Evolutionary conservation across 2,329 filamentous ascomycete genomes (phyloP).

Genomic region (Mariannaea elegans): DNA sequence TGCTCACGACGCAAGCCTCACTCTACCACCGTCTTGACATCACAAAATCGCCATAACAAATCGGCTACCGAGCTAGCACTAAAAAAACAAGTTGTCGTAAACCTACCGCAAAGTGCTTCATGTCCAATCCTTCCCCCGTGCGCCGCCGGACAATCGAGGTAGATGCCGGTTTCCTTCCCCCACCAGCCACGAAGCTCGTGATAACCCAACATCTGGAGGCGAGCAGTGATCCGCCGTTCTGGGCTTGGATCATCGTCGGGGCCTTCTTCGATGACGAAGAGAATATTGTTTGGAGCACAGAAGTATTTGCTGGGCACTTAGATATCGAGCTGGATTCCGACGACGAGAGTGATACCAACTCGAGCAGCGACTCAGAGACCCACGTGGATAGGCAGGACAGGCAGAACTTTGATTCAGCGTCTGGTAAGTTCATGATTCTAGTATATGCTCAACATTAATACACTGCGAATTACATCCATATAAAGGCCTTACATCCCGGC

Average conservation of each 20-base stretch:
- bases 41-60: neutral
- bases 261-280: constrained; percentile 56
- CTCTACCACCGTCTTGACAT: neutral
- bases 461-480: neutral
- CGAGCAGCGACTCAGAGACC: constrained; percentile 22
- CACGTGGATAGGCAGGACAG: constrained; percentile 17
- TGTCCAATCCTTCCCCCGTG: constrained; percentile 31
- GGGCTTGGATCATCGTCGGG: constrained; percentile 58
- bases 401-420: constrained; percentile 26
- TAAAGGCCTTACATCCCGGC: neutral
- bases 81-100: neutral
- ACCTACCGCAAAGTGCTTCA: constrained; percentile 22
- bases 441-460: constrained; percentile 16
- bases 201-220: constrained; percentile 54
- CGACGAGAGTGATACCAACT: constrained; percentile 27
- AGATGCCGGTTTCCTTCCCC: constrained; percentile 48
- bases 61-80: neutral
- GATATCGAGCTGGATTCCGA: constrained; percentile 39
- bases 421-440: constrained; percentile 31
- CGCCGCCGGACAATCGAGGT: constrained; percentile 40
- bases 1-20: neutral
- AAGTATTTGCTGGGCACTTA: constrained; percentile 51
- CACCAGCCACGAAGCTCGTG: constrained; percentile 55
- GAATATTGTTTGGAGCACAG: constrained; percentile 55
- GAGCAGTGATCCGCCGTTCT: constrained; percentile 45